Conservation (phyloP, 2,329 filamentous ascomycete genomes). For the Aspergillus sp. region DNA sequence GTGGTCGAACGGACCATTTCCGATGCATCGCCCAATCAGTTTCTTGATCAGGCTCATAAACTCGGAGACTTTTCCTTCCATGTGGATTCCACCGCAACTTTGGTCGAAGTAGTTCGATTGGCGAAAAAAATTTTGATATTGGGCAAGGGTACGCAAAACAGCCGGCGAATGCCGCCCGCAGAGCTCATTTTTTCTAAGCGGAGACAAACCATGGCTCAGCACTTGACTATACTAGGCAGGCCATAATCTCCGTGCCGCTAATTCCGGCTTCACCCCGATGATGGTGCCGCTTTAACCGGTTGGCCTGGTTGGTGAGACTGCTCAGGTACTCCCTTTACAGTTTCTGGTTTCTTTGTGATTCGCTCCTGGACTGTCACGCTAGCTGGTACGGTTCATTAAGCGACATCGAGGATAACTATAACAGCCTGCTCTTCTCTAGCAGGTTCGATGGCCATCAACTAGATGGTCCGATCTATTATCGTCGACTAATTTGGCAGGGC, state of each 20-base stretch:
- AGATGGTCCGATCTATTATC: too few species aligned
- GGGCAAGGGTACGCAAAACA: not conserved
- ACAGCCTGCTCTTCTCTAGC: too few species aligned
- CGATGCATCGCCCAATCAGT: not conserved
- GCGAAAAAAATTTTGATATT: not conserved
- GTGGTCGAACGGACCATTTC: not conserved
- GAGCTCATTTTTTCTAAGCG: not conserved
- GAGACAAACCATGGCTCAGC: not conserved
- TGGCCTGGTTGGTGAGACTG: too few species aligned
- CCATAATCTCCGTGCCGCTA: not conserved
- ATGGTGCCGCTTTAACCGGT: not conserved
- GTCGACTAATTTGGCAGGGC: too few species aligned
- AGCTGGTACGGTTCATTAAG: too few species aligned
- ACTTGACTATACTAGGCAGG: not conserved
- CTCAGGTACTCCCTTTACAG: too few species aligned
- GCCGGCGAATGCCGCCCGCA: not conserved
- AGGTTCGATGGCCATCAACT: too few species aligned
- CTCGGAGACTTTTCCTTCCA: conserved; percentile 4
- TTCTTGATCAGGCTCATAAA: not conserved
- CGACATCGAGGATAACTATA: too few species aligned
- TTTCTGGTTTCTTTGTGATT: too few species aligned
- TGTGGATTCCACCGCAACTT: not conserved
- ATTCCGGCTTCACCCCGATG: not conserved
- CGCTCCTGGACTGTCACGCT: too few species aligned
- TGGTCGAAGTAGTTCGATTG: not conserved